Percentiles rank a stretch among this genome's conserved stretches.
Evolutionary conservation across 208 protist genomes (phyloP).

Genomic region (Leishmania turanica): DNA sequence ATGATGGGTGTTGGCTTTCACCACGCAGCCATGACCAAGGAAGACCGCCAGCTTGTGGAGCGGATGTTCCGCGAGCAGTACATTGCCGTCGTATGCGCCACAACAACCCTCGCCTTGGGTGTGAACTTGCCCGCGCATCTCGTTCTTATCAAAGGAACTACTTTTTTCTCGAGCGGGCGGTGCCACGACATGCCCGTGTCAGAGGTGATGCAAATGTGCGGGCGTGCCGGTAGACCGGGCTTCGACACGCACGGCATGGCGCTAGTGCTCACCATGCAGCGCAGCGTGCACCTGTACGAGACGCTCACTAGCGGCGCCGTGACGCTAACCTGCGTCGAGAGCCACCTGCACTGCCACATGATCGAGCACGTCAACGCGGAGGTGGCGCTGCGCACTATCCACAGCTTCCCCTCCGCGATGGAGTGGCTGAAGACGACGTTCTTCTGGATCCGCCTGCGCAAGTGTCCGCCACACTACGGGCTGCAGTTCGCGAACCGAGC

Average conservation of each 20-base stretch:
- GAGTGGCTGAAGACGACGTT: slow-evolving; percentile 93
- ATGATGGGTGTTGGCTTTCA: slow-evolving; percentile 86
- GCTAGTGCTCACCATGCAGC: slow-evolving; percentile 88
- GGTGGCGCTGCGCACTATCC: slow-evolving; percentile 90
- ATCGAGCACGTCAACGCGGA: slow-evolving; percentile 96
- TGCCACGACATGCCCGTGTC: slow-evolving; percentile 94
- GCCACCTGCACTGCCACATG: slow-evolving; percentile 82
- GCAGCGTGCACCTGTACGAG: slow-evolving; percentile 63
- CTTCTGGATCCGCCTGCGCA: slow-evolving; percentile 82
- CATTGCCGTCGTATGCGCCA: slow-evolving; percentile 90
- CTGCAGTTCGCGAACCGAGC: slow-evolving; percentile 51
- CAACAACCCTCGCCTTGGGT: slow-evolving; percentile 92
- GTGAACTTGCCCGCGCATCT: slow-evolving; percentile 94
- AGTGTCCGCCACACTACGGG: slow-evolving; percentile 77
- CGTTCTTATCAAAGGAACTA: slow-evolving; percentile 97
- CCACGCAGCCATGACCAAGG: slow-evolving; percentile 77
- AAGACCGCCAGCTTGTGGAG: slow-evolving; percentile 86
- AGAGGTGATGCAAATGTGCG: slow-evolving; percentile 99
- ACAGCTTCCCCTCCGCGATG: slow-evolving; percentile 63
- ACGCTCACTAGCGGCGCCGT: slow-evolving; percentile 43
- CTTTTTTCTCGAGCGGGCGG: slow-evolving; percentile 97
- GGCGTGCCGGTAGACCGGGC: slow-evolving; percentile 88
- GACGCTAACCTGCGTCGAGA: slow-evolving; percentile 56
- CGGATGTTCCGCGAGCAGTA: slow-evolving; percentile 84
- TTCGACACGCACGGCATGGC: slow-evolving; percentile 86